Percentiles rank a stretch among this genome's conserved stretches.
Conservation (phyloP, 2,329 filamentous ascomycete genomes). For the Phaeoacremonium minimum region DNA sequence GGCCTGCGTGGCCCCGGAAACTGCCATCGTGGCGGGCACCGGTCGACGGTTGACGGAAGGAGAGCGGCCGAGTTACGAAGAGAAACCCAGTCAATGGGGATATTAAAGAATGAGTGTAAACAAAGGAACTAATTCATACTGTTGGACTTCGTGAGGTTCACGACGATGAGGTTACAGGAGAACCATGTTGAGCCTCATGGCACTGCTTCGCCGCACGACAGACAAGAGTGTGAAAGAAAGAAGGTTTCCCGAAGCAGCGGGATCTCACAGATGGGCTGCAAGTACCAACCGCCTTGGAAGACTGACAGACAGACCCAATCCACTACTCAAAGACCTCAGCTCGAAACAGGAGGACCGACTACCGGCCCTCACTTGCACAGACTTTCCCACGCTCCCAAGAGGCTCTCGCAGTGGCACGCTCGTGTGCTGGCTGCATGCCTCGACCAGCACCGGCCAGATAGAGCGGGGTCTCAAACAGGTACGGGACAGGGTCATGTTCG, state of each 20-base stretch:
- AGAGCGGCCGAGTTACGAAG: conserved; percentile 19
- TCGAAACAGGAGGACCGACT: too few relatives aligned
- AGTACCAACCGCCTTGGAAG: too few relatives aligned
- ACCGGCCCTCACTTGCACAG: too few relatives aligned
- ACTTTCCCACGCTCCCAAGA: too few relatives aligned
- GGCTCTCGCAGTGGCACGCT: too few relatives aligned
- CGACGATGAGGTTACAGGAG: conserved; percentile 13
- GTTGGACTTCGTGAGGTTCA: conserved; percentile 13
- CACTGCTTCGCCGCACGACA: neutral
- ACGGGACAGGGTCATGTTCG: conserved; percentile 16
- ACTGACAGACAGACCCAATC: too few relatives aligned
- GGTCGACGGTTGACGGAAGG: conserved; percentile 17
- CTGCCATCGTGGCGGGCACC: conserved; percentile 35
- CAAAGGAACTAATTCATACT: conserved; percentile 20
- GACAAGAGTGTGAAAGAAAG: conserved; percentile 4
- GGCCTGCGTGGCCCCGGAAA: conserved; percentile 38
- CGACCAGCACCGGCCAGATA: too few relatives aligned
- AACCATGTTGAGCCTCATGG: neutral
- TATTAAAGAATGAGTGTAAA: conserved; percentile 24
- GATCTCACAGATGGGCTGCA: too few relatives aligned
- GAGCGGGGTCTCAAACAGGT: conserved; percentile 26
- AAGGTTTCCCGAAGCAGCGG: conserved; percentile 10
- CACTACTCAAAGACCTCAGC: too few relatives aligned
- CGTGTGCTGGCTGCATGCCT: too few relatives aligned
- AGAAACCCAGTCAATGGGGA: conserved; percentile 45